Base-by-base conservation (phyloP, 805 yeast species). In the Wickerhamomyces sydowiorum region DNA sequence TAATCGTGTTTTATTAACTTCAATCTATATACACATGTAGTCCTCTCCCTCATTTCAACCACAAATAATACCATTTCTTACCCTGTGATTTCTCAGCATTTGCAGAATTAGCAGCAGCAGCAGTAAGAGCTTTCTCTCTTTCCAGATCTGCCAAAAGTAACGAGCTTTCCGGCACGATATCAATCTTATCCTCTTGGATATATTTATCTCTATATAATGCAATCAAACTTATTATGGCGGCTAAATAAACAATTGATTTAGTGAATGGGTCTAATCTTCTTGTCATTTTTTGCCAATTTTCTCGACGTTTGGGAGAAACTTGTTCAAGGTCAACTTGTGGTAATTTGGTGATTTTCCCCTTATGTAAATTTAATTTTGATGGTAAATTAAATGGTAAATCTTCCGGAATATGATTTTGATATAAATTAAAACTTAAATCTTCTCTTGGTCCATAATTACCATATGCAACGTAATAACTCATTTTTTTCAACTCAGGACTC, bases 391-490 rank as follows among this genome's bases (percentile, higher is more conserved):
- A 81, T 1, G 86, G 84, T 42, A 82, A 63, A 57, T 82, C 88
- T 37, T 70, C 72, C 1, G 86, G 89, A 7, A 68, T 57, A 4
- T 54, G 59, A 22, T 51, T 48, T n/a, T 67, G 58, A 43, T 64
- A 67, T 66, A 76, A 68, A 48, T 67, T 68, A 38, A 63, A 61
- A 15, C 61, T 61, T 42, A 82, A 72, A 18, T 75, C 74, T 37
- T 75, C 79, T 47, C 95, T 68, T 1, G 78, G 81, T 0, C 89
- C 93, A 72, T 84, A 76, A 37, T 81, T 68, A 2, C 90, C 90
- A 59, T 79, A 85, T 0, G 81, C 71, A 24, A 81, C 69, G 62
- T 72, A 80, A 57, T 78, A 82, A 9, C 77, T 71, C 48, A 82
- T 65, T 46, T 73, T 66, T 54, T 82, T 82, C 40, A 72, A 72